Evolutionary conservation across 2,329 filamentous ascomycete species (phyloP).

Genomic region (Talaromyces sp.): DNA sequence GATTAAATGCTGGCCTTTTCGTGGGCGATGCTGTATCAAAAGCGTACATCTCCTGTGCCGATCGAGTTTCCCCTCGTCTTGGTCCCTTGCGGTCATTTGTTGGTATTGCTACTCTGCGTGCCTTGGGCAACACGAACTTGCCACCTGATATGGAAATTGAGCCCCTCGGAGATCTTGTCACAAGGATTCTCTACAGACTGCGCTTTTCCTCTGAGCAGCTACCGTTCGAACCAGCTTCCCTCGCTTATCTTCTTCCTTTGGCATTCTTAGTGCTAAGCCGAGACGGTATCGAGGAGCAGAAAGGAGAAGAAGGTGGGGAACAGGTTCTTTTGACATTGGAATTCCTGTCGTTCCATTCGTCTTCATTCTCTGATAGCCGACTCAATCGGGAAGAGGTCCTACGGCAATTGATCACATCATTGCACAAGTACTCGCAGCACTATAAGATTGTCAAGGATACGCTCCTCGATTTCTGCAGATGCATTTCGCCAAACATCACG

Average conservation of each 20-base stretch:
- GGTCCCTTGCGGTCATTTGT: constrained; percentile 76
- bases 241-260: constrained; percentile 83
- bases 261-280: constrained; percentile 72
- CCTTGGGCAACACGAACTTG: constrained; percentile 68
- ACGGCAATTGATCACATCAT: constrained; percentile 66
- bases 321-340: constrained; percentile 87
- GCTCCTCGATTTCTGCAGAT: constrained; percentile 78
- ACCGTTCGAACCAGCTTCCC: constrained; percentile 82
- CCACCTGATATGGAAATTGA: constrained; percentile 70
- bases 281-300: constrained; percentile 65
- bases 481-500: constrained; percentile 75
- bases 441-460: constrained; percentile 95
- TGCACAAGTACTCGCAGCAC: constrained; percentile 87
- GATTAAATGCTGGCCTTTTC: constrained; percentile 72
- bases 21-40: constrained; percentile 74
- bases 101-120: constrained; percentile 78
- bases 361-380: constrained; percentile 66
- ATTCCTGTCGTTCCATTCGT: constrained; percentile 82
- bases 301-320: constrained; percentile 74
- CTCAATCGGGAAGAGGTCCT: constrained; percentile 75
- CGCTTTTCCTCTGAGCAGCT: constrained; percentile 88
- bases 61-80: constrained; percentile 68
- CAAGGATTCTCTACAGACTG: constrained; percentile 82
- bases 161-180: constrained; percentile 74
- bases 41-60: constrained; percentile 74